phyloP scores from a whole-genome alignment of 1,284 basidiomycete species.

The Exobasidium rhododendri region DNA sequence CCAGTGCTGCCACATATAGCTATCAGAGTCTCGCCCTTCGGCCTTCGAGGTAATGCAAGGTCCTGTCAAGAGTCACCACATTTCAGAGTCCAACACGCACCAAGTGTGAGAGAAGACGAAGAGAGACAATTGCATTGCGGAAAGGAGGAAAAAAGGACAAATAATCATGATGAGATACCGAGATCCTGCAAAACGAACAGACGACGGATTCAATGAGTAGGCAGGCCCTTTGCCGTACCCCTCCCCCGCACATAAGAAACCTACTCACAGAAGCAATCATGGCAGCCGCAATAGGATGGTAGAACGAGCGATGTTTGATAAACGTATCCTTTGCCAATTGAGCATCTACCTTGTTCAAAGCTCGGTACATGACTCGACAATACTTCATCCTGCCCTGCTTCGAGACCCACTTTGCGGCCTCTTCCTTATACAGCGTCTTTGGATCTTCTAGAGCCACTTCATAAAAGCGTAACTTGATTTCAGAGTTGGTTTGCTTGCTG shows the following conservation, averaged over 20 bases:
- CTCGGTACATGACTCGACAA: slow-evolving; percentile 58
- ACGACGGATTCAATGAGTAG: slow-evolving; percentile 1
- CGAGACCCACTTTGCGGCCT: slow-evolving; percentile 59
- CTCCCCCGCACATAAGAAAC: slow-evolving; percentile 11
- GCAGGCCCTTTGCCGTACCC: neutral
- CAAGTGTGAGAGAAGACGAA: too few species aligned
- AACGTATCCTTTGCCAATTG: slow-evolving; percentile 66
- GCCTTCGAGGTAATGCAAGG: neutral
- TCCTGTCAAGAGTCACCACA: neutral
- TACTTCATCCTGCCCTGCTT: slow-evolving; percentile 59
- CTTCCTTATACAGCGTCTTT: slow-evolving; percentile 57
- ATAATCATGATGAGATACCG: slow-evolving; percentile 14
- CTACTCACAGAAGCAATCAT: slow-evolving; percentile 51
- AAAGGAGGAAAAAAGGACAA: slow-evolving; percentile 4
- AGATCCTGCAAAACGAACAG: slow-evolving; percentile 16
- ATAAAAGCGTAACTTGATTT: slow-evolving; percentile 59
- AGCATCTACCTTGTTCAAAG: slow-evolving; percentile 62
- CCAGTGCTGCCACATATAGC: slow-evolving; percentile 92
- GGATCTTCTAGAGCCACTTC: slow-evolving; percentile 57
- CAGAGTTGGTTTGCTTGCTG: slow-evolving; percentile 55
- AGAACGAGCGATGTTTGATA: slow-evolving; percentile 60
- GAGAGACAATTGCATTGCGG: slow-evolving; percentile 1
- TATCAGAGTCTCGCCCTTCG: slow-evolving; percentile 59
- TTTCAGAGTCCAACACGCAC: neutral
- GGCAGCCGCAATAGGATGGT: slow-evolving; percentile 53